Base-by-base conservation (phyloP, 768 basidiomycete species). In the Leccinum truebloodii region DNA sequence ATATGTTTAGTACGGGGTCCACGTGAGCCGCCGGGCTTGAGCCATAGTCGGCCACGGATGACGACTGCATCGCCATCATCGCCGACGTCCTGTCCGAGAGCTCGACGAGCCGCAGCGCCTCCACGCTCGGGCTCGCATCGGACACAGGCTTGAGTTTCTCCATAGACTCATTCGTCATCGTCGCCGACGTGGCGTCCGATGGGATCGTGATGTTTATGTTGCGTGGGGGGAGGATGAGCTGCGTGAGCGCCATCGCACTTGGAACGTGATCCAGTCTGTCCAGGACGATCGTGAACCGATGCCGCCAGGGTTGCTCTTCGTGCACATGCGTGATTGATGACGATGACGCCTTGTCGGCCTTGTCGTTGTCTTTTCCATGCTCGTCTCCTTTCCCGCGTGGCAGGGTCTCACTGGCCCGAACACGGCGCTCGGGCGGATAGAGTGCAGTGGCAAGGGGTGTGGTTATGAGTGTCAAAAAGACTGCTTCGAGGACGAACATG, bases 251-350 rank as follows among this genome's bases (percentile, higher is more conserved):
- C 94, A 99, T 95, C 75, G 92, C 87, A 6, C 90, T 85, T 0
- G 95, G 89, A 1, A 98, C 72, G 69, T 95, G 92, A 66, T 97
- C 96, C 51, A 96, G 77, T 71, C 87, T 92, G 73, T 96, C 94
- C n/a, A 98, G 82, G 22, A 98, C 86, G 60, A 98, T 84, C 0
- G 90, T 88, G 75, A 95, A 91, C 8, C 86, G 81, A 2, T 79
- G 80, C 54, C 83, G 88, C 73, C 76, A 74, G 9, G 71, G 69
- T 4, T 62, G 50, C 26, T 67, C 65, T n/a, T 34, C 34, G 12
- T 34, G 34, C 34, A 66, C 67, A 2, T 50, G 10, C 10, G n/a
- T 44, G n/a, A 44, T 44, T 52, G n/a, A 61, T 50, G 10, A 58
- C 26, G 18, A 41, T 9, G 60, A 62, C 12, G 53, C 56, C 28